Percentiles rank a stretch among this genome's conserved stretches.
Conservation (phyloP, 129 eudicot species). For the Erigeron canadensis region DNA sequence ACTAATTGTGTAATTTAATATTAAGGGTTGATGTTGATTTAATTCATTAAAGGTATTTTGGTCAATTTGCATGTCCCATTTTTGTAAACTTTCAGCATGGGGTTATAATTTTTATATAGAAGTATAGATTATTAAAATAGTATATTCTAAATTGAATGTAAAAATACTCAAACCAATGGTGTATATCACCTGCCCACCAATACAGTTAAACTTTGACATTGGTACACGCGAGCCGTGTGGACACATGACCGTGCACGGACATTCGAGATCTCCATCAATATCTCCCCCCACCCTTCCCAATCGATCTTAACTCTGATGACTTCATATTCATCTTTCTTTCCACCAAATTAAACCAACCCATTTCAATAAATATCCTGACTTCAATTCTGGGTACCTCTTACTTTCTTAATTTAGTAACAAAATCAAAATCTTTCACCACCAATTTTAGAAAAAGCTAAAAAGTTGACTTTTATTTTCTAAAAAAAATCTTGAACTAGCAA, state of each 20-base stretch:
- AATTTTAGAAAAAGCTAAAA: not conserved
- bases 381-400: not conserved
- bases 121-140: too few species aligned
- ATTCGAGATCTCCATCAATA: constrained; percentile 9
- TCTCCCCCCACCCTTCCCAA: constrained; percentile 1
- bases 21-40: too few species aligned
- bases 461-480: not conserved
- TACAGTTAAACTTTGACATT: not conserved
- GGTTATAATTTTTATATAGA: too few species aligned
- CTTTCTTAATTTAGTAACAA: not conserved
- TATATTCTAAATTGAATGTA: too few species aligned
- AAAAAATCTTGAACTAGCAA: not conserved
- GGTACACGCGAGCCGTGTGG: constrained; percentile 3
- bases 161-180: too few species aligned
- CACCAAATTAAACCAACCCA: constrained; percentile 12
- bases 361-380: not conserved
- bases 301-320: not conserved
- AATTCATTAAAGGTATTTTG: too few species aligned
- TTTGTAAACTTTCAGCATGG: too few species aligned
- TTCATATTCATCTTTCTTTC: constrained; percentile 4
- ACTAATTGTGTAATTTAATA: too few species aligned
- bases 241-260: constrained; percentile 26
- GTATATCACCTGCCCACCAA: too few species aligned
- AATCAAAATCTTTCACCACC: not conserved
- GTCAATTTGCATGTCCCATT: too few species aligned